These are phyloP conservation scores for Aspergillus hortae DNA, from an alignment of 2,329 filamentous ascomycete genomes.

Conservation along the genomic window DNA sequence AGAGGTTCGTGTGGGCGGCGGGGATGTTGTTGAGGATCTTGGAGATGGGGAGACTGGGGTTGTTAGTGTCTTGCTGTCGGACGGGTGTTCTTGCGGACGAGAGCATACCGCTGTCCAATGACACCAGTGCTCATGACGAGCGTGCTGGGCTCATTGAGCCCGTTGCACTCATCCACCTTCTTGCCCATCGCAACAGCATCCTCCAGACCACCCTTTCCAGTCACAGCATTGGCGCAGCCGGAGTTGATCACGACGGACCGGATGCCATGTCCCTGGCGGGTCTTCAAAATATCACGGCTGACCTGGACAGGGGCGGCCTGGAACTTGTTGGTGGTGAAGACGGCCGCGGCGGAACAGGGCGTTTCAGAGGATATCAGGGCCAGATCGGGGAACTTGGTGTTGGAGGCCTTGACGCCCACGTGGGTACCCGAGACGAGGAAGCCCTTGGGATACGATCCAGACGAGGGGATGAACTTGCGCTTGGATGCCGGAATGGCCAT, in stretches of 20 bases:
- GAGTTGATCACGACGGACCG: constrained; percentile 88
- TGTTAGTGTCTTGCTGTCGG: neutral
- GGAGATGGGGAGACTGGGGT: constrained; percentile 71
- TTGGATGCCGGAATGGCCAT: constrained; percentile 69
- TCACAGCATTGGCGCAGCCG: constrained; percentile 95
- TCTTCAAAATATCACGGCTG: constrained; percentile 67
- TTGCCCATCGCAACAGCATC: constrained; percentile 82
- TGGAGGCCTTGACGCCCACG: constrained; percentile 89
- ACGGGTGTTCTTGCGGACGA: neutral
- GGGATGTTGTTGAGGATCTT: constrained; percentile 86
- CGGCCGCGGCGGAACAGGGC: constrained; percentile 81
- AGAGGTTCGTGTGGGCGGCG: constrained; percentile 66
- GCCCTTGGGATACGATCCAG: constrained; percentile 83
- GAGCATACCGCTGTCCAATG: constrained; percentile 78
- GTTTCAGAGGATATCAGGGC: constrained; percentile 82
- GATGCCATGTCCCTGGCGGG: constrained; percentile 65
- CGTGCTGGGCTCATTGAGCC: constrained; percentile 56
- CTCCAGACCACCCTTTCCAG: constrained; percentile 81
- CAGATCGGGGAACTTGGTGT: constrained; percentile 87
- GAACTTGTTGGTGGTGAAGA: constrained; percentile 98
- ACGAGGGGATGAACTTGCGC: constrained; percentile 81
- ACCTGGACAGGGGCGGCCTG: constrained; percentile 93
- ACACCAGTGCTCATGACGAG: constrained; percentile 98
- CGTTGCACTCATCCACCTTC: constrained; percentile 67
- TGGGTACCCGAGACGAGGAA: constrained; percentile 84